Conservation (phyloP, 176 grass and related monocot species). For the Aegilops bicornis region DNA sequence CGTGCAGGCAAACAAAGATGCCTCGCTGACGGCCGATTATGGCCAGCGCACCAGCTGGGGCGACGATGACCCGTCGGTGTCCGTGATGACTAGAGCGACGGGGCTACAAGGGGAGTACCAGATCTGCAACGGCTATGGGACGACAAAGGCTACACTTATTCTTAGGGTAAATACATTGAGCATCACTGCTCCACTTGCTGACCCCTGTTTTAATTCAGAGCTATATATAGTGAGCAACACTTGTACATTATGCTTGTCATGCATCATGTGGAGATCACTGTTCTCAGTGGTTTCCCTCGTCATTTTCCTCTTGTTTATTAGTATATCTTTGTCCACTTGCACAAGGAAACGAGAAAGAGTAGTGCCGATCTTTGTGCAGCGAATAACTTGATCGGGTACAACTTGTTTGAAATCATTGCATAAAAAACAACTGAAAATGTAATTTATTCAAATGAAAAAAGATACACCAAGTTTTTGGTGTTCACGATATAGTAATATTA, state of each 20-base stretch:
- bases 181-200: too few relatives aligned
- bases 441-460: too few relatives aligned
- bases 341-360: background rate
- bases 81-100: background rate
- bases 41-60: slow-evolving; percentile 28
- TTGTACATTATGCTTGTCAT: background rate
- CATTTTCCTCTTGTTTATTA: background rate
- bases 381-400: background rate
- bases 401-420: too few relatives aligned
- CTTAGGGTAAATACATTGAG: slow-evolving; percentile 22
- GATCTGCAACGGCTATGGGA: slow-evolving; percentile 46
- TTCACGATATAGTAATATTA: too few relatives aligned
- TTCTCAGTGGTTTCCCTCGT: background rate
- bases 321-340: background rate
- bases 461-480: too few relatives aligned
- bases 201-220: too few relatives aligned
- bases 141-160: slow-evolving; percentile 11
- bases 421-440: too few relatives aligned
- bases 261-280: background rate
- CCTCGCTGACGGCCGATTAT: slow-evolving; percentile 28
- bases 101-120: slow-evolving; percentile 43
- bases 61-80: slow-evolving; percentile 39
- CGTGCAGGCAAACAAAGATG: background rate
- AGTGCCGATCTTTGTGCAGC: background rate
- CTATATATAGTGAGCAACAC: background rate